phyloP scores from a whole-genome alignment of 108 stramenopile species.

The Pseudonitzschia multistriata region DNA sequence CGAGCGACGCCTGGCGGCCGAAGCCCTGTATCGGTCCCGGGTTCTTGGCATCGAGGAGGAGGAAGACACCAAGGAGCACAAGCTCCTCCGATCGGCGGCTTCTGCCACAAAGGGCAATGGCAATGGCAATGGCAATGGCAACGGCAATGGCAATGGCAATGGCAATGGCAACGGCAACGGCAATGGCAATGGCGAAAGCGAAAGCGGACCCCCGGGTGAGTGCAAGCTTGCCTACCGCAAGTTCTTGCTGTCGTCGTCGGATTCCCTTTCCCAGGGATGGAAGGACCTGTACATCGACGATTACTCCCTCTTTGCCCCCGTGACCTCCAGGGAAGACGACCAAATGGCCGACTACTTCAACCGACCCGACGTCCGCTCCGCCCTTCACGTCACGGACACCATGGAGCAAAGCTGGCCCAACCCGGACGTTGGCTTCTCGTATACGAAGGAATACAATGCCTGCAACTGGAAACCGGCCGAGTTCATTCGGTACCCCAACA shows the following conservation, averaged over 20 bases:
- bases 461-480: constrained; percentile 43
- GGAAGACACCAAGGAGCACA: background rate
- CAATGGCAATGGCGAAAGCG: background rate
- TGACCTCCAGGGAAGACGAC: constrained; percentile 42
- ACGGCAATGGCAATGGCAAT: no score
- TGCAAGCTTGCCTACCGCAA: constrained; percentile 59
- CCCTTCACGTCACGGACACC: constrained; percentile 54
- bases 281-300: constrained; percentile 61
- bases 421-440: constrained; percentile 47
- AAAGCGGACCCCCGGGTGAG: background rate
- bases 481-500: constrained; percentile 13
- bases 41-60: constrained; percentile 9
- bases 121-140: no score
- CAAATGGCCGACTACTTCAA: constrained; percentile 54
- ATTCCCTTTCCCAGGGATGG: constrained; percentile 61
- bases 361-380: constrained; percentile 51
- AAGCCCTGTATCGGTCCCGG: constrained; percentile 23
- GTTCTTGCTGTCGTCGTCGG: constrained; percentile 43
- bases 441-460: constrained; percentile 61
- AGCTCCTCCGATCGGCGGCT: no score
- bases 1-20: constrained; percentile 13
- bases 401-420: constrained; percentile 51
- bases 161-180: background rate
- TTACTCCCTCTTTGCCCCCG: constrained; percentile 52
- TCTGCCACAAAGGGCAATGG: no score